Evolutionary conservation across 2,329 filamentous ascomycete genomes (phyloP).

Genomic region (Pseudogymnoascus sp.): DNA sequence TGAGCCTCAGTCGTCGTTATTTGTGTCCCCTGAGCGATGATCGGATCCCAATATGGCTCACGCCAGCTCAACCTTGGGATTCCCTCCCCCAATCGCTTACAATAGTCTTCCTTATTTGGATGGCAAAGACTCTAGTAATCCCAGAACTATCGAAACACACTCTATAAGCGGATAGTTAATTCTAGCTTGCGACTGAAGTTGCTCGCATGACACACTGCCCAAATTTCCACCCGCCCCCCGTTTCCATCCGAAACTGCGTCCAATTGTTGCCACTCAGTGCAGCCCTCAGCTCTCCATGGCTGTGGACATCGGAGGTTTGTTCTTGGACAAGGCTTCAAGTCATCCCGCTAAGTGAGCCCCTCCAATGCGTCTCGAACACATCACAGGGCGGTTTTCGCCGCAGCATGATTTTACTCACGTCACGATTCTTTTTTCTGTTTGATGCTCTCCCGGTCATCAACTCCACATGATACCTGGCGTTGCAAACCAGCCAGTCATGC

Average conservation of each 20-base stretch:
- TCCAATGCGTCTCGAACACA: slow-evolving; percentile 5
- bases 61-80: neutral
- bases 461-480: neutral
- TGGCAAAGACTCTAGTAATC: neutral
- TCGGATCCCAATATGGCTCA: neutral
- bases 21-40: slow-evolving; percentile 3
- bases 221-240: neutral
- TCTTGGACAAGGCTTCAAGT: neutral
- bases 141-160: neutral
- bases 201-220: neutral
- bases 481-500: slow-evolving; percentile 2
- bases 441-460: neutral
- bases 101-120: neutral
- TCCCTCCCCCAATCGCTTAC: neutral
- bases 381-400: neutral
- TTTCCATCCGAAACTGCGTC: neutral
- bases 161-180: neutral
- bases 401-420: neutral
- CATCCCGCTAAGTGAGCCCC: neutral
- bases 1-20: neutral
- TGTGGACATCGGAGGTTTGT: neutral
- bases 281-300: neutral
- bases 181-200: neutral
- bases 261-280: neutral
- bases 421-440: neutral